A percentile compares a stretch with the other conserved stretches of the same genome.
phyloP scores from a whole-genome alignment of 2,329 filamentous ascomycete genomes.

The Dothiorella sarmentorum region DNA sequence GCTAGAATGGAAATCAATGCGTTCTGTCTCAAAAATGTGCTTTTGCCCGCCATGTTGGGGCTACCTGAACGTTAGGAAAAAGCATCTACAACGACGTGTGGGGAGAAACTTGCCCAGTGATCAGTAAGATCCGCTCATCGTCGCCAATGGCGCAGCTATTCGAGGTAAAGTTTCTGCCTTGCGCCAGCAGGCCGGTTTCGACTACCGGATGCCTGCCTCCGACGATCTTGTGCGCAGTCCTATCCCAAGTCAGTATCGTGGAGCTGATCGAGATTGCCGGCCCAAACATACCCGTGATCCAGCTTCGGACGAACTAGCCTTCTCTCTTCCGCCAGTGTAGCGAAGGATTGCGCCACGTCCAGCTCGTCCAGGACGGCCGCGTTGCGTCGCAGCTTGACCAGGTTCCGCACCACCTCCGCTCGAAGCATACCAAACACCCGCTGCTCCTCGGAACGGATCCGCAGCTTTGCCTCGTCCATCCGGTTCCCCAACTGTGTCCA shows the following conservation, averaged over 20 bases:
- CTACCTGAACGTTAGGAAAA: conserved; percentile 13
- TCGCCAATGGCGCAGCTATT: conserved; percentile 87
- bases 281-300: conserved; percentile 44
- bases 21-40: conserved; percentile 92
- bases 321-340: conserved; percentile 71
- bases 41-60: conserved; percentile 99
- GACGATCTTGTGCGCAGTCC: conserved; percentile 67
- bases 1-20: conserved; percentile 91
- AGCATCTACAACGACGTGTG: not conserved
- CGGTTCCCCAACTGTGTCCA: conserved; percentile 80
- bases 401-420: conserved; percentile 70
- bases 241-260: not conserved
- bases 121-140: conserved; percentile 65
- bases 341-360: conserved; percentile 84
- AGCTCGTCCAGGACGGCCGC: conserved; percentile 90
- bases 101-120: conserved; percentile 51
- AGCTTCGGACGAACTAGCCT: conserved; percentile 67
- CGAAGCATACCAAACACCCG: conserved; percentile 73
- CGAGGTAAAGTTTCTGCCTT: conserved; percentile 75
- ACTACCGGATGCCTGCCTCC: conserved; percentile 91
- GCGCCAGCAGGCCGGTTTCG: conserved; percentile 72
- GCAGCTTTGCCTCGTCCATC: conserved; percentile 72
- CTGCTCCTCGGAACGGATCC: conserved; percentile 81
- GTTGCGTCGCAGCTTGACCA: conserved; percentile 84
- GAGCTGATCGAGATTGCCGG: not conserved